These are phyloP conservation scores for Sungouiozyma ichnusensis DNA, from an alignment of 805 yeast genomes.

Conservation along the genomic window DNA sequence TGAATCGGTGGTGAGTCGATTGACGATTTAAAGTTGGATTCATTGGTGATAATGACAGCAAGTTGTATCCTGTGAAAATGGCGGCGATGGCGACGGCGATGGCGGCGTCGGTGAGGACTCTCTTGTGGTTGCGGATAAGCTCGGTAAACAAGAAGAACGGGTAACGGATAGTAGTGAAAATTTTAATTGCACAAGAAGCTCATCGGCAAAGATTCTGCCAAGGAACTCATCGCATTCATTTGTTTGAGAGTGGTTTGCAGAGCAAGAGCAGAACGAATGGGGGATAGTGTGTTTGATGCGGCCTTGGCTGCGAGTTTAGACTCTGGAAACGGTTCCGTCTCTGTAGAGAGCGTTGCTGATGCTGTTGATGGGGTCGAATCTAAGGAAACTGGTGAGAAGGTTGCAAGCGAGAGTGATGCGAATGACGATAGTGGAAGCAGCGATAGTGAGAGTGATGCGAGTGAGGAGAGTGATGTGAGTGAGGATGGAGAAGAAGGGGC, in stretches of 20 bases:
- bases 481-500: constrained; percentile 5
- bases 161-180: background rate
- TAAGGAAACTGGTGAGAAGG: background rate
- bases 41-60: too few species aligned
- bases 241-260: constrained; percentile 8
- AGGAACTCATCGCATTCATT: background rate
- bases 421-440: constrained; percentile 1
- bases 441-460: constrained; percentile 6
- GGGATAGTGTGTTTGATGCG: background rate
- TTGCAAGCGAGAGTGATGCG: background rate
- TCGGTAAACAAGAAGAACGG: background rate
- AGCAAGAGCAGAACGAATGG: constrained; percentile 3
- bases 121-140: background rate
- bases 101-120: too few species aligned
- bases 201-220: background rate
- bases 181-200: background rate
- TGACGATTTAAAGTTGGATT: too few species aligned
- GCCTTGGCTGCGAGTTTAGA: background rate
- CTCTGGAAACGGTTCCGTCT: background rate
- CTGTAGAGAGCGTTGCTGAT: too few species aligned
- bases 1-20: too few species aligned
- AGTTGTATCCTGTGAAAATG: too few species aligned
- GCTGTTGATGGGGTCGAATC: background rate
- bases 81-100: too few species aligned
- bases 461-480: background rate